A percentile compares a stretch with the other conserved stretches of the same genome.
These are phyloP conservation scores for Sporothrix euskadiensis DNA, from an alignment of 2,329 filamentous ascomycete genomes.

Conservation along the genomic window DNA sequence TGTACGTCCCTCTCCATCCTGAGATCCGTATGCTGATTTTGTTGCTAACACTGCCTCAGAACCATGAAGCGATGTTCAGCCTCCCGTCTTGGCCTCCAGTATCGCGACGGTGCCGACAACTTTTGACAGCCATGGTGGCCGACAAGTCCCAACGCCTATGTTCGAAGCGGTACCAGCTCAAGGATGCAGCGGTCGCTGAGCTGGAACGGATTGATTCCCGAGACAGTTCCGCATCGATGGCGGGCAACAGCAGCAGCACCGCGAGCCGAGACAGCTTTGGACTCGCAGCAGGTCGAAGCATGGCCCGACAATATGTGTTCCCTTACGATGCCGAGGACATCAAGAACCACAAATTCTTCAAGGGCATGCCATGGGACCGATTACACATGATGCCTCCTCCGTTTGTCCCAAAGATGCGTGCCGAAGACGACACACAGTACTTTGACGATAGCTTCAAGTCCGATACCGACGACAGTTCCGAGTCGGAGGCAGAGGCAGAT, in stretches of 20 bases:
- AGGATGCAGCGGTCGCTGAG: constrained; percentile 50
- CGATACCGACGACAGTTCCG: constrained; percentile 43
- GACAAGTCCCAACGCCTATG: constrained; percentile 76
- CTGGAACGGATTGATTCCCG: constrained; percentile 10
- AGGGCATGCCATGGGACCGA: constrained; percentile 72
- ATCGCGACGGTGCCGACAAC: constrained; percentile 70
- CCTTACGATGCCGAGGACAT: constrained; percentile 85
- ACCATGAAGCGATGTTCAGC: constrained; percentile 67
- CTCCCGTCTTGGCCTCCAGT: constrained; percentile 70
- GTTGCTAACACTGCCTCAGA: constrained; percentile 44
- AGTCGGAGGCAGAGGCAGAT: not conserved
- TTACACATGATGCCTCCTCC: constrained; percentile 72
- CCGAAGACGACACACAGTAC: constrained; percentile 76
- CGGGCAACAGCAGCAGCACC: not conserved
- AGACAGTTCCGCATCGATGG: not conserved
- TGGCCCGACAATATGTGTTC: constrained; percentile 66
- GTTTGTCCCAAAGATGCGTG: constrained; percentile 72
- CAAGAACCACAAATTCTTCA: constrained; percentile 85
- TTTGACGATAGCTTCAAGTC: constrained; percentile 79
- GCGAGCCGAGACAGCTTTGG: not conserved
- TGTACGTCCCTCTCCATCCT: constrained; percentile 47
- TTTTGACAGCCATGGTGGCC: constrained; percentile 71
- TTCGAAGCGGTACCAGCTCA: constrained; percentile 69
- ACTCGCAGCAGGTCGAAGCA: constrained; percentile 35
- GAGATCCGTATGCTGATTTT: not conserved